Evolutionary conservation across 2,329 filamentous ascomycete species (phyloP), one percentile per base, ranked within the genome.

Genomic region (Botrytis pseudocinerea): DNA sequence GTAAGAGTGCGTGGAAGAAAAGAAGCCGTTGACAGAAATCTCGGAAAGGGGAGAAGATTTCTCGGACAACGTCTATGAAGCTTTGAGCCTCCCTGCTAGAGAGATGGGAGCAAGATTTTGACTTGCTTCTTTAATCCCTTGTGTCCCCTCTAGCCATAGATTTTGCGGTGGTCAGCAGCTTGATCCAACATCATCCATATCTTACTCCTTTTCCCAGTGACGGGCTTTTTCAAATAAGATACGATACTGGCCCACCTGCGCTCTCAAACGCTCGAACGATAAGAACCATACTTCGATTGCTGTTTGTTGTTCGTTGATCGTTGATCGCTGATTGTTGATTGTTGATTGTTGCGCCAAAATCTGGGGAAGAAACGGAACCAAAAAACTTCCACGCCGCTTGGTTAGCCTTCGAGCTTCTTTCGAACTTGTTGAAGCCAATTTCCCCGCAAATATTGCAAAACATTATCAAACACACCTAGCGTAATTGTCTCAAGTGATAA

Each of bases 101-200:
- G 14, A 18, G 35, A 14, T 54, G 46, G 7, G 18, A 54, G 22
- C 25, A 40, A 35, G 25, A 54, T 42, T 20, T 42, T 25, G 32
- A n/a, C 38, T 57, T 54, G 25, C 64, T 54, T 68, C 64, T 40
- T 54, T 40, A 57, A 57, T 57, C 38, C 20, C 18, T 40, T 66
- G 63, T 66, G 12, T 16, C 25, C 16, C 25, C 32, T 40, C 32
- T 35, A 40, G 28, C 64, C 16, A 2, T 68, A n/a, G 4, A 46
- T 64, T 64, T 28, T 68, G 32, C 35, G 20, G 16, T 54, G 32
- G 64, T 51, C 46, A 66, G 35, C 35, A 20, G 16, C 22, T 54
- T 22, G 32, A 66, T 38, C 63, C 18, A 40, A 8, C 40, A 54
- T 28, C 46, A 20, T 25, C 51, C 35, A 54, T 28, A 20, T 14